Base-by-base conservation (phyloP, 2,329 filamentous ascomycete species). In the Epichloe uncinata region DNA sequence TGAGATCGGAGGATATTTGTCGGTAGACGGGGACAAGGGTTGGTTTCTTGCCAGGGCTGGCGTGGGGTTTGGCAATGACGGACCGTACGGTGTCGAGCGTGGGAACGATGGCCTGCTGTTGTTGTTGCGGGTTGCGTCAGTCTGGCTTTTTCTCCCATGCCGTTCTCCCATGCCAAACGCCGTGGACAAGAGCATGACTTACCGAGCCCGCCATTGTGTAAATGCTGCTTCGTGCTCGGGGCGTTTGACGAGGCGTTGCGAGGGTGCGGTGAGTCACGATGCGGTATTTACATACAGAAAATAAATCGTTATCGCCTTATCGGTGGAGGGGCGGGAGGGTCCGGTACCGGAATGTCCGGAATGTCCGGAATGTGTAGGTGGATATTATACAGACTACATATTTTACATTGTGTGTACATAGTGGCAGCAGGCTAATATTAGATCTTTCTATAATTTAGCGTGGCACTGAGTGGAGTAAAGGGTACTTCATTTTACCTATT, bases 1-100 rank as follows among this genome's bases (percentile, higher is more conserved):
- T 78, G 57, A 97, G 83, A 67, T 96, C 91, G 58, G 91, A 91
- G 5, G 88, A 82, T 59, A 95, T 88, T 56, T 90, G 87, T 26
- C 85, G 82, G 67, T 84, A 89, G 41, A 95, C 67, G 2, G 89
- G 88, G 8, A 95, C 78, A 54, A 94, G 78, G 60, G 93, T 95
- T 13, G 83, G 66, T 56, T 66, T 61, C 43, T 53, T 57, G 46
- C 53, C 57, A 16, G 51, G 49, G 41, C 50, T 57, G 43, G 60
- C 50, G 45, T 57, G 61, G 16, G 68, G 63, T 49, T 63, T 67
- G 45, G 63, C 61, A 51, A 76, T 61, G 49, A 74, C 59, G 42
- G 68, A 64, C 52, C 65, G 66, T 49, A 76, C 69, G 50, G 68
- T 70, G 52, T 74, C 68, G 53, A 75, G 64, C 44, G 71, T 69